Percentiles rank a stretch among this genome's conserved stretches.
Conservation (phyloP, 805 yeast species). For the Candida jianshihensis region DNA sequence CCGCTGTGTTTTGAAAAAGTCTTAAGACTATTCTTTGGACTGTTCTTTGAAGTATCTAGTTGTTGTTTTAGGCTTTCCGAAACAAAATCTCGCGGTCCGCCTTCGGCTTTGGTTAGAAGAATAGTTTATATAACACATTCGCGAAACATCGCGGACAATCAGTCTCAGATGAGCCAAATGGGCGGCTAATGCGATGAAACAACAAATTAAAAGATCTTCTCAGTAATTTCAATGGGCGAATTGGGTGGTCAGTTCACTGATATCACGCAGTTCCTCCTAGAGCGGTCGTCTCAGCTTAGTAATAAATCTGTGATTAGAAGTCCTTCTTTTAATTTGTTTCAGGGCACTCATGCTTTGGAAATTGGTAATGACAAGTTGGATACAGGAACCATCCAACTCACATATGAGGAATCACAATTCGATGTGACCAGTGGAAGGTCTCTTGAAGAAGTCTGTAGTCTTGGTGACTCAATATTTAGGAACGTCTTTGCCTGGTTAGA, state of each 20-base stretch:
- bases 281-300: constrained; percentile 30
- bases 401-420: constrained; percentile 38
- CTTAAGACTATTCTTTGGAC: no score
- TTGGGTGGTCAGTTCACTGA: constrained; percentile 30
- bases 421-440: constrained; percentile 34
- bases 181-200: neutral
- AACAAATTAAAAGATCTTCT: neutral
- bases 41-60: no score
- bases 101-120: neutral
- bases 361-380: constrained; percentile 67
- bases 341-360: constrained; percentile 87
- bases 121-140: neutral
- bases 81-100: no score
- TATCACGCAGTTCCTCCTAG: constrained; percentile 47
- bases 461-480: constrained; percentile 48
- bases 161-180: no score
- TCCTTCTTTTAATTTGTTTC: constrained; percentile 57
- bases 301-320: constrained; percentile 54
- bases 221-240: no score
- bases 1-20: no score
- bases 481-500: constrained; percentile 67
- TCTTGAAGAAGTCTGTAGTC: constrained; percentile 37
- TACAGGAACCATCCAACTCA: constrained; percentile 56
- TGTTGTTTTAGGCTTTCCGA: no score
- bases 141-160: no score